A percentile compares a stretch with the other conserved stretches of the same genome.
These are phyloP conservation scores for Leccinum broughii DNA, from an alignment of 768 basidiomycete species.

Conservation along the genomic window DNA sequence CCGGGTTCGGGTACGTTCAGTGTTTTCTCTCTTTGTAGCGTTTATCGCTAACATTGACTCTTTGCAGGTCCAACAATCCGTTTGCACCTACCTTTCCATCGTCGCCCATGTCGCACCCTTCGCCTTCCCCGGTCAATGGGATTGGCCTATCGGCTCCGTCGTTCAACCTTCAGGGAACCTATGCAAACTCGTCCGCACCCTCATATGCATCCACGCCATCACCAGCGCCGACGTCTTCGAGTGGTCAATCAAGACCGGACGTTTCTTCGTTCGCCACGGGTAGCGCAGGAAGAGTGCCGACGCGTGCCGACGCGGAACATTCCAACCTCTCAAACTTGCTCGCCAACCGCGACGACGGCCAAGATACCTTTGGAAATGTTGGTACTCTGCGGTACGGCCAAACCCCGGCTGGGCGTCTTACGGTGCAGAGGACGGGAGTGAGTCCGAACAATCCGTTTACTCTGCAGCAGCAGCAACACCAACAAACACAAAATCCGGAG, in stretches of 20 bases:
- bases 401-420: slow-evolving; percentile 51
- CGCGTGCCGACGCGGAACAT: slow-evolving; percentile 67
- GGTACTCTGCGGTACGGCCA: slow-evolving; percentile 75
- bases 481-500: slow-evolving; percentile 57
- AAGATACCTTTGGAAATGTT: slow-evolving; percentile 94
- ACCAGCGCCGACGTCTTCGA: slow-evolving; percentile 42
- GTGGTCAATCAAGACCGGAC: slow-evolving; percentile 38
- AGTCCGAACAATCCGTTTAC: slow-evolving; percentile 67
- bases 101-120: slow-evolving; percentile 33
- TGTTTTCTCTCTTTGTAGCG: background rate
- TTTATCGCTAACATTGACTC: slow-evolving; percentile 25
- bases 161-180: slow-evolving; percentile 74
- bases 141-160: slow-evolving; percentile 39
- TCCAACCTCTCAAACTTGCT: slow-evolving; percentile 76
- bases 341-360: slow-evolving; percentile 87
- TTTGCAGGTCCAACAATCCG: slow-evolving; percentile 87
- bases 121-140: slow-evolving; percentile 36
- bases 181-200: slow-evolving; percentile 44
- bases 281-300: slow-evolving; percentile 26
- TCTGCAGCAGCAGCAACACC: slow-evolving; percentile 41
- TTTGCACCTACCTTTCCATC: slow-evolving; percentile 59
- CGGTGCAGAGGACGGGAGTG: slow-evolving; percentile 48
- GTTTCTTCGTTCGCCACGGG: slow-evolving; percentile 17
- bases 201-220: slow-evolving; percentile 40
- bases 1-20: slow-evolving; percentile 67